Evolutionary conservation across 2,329 filamentous ascomycete genomes (phyloP), one percentile per base, ranked within the genome.

Genomic region (Monilinia aucupariae): DNA sequence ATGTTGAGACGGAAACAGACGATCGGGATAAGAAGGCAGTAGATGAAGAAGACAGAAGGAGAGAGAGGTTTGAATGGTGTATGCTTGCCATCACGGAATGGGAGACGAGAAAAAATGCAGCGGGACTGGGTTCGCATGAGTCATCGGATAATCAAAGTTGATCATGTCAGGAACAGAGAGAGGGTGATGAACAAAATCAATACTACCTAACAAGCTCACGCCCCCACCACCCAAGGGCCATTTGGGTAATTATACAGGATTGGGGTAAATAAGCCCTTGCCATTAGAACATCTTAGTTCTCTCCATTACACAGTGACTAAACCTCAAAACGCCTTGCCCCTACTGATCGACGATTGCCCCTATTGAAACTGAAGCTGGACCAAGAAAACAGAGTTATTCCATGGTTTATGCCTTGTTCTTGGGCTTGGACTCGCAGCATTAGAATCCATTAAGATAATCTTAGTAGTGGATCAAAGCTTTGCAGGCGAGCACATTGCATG

Each of bases 31-130:
- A 32, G 49, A 43, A 47, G n/a, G 4, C 15, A 20, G 27, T 41
- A 41, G n/a, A 32, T 39, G 20, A 53, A 17, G 39, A 47, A n/a
- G 41, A 54, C 4, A 55, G 30, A 45, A 54, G 32, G 15, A 47
- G 39, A 17, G 50, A 27, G 15, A 59, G 56, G 22, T 13, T 59
- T 6, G 22, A 51, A 15, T 61, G 59, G 59, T 61, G 59, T 47
- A 54, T 45, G 49, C 39, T 54, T 32, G 59, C 50, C 17, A 61
- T 61, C 25, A 53, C 37, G 30, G 59, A 61, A 27, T 61, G 59
- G 59, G 59, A 61, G 49, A 39, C 15, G 8, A 55, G 8, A 41
- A 47, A 55, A 30, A n/a, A 47, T 30, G n/a, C 39, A 17, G 39
- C 0, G 37, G 37, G 37, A 15, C 13, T 4, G 17, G 5, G 12